Evolutionary conservation across 192 early-diverging fungal species (phyloP).

Genomic region (Rhizoclosmatium sp.): DNA sequence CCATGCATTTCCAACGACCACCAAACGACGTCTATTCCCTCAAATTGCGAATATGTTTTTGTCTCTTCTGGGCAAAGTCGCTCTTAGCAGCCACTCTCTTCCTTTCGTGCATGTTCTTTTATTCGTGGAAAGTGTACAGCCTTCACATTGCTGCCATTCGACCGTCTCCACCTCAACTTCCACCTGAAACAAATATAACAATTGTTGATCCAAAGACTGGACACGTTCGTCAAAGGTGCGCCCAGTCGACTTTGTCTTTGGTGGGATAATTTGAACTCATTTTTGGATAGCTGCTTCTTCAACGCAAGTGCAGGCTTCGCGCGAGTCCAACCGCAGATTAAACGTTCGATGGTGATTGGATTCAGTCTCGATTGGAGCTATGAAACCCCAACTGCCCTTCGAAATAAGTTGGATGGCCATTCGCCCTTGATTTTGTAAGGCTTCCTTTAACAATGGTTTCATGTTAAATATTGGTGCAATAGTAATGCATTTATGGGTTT

Average conservation of each 20-base stretch:
- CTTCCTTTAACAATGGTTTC: background rate
- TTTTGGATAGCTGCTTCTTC: background rate
- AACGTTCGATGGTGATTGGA: conserved; percentile 23
- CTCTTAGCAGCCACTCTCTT: background rate
- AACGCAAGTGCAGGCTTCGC: background rate
- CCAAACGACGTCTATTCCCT: background rate
- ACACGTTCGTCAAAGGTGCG: background rate
- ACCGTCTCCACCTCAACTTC: background rate
- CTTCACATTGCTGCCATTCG: background rate
- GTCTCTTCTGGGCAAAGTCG: conserved; percentile 13
- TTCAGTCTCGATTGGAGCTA: conserved; percentile 41
- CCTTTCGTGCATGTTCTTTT: conserved; percentile 13
- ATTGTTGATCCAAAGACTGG: conserved; percentile 17
- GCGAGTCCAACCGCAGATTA: conserved; percentile 3
- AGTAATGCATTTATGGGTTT: conserved; percentile 43
- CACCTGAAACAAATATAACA: background rate
- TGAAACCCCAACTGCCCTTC: conserved; percentile 20
- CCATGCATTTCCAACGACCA: background rate
- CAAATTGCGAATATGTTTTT: background rate
- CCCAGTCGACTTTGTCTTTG: background rate
- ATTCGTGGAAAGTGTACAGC: conserved; percentile 15
- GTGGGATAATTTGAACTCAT: conserved; percentile 13
- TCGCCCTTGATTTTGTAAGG: conserved; percentile 32
- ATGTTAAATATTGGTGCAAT: too few species aligned
- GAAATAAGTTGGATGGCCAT: background rate